Percentiles rank a stretch among this genome's conserved stretches.
Conservation (phyloP, 352 stramenopile genomes). For the Globisporangium echinulatum region DNA sequence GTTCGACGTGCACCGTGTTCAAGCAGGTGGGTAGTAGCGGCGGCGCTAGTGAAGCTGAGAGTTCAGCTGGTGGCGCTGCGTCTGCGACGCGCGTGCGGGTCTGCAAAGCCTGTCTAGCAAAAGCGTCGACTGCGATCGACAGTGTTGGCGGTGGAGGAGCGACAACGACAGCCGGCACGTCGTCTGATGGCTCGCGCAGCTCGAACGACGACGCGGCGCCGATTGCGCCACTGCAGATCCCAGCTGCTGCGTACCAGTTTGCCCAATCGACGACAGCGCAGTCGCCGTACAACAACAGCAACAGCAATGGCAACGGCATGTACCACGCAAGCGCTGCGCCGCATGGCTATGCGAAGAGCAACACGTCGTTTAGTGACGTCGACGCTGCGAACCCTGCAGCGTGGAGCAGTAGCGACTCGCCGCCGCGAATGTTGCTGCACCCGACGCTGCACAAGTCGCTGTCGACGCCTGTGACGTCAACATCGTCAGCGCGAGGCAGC, state of each 20-base stretch:
- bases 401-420: neutral
- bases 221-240: constrained; percentile 4
- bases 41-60: constrained; percentile 7
- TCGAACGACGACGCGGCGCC: constrained; percentile 14
- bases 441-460: constrained; percentile 15
- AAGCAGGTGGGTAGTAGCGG: constrained; percentile 62
- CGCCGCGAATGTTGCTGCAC: constrained; percentile 6
- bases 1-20: constrained; percentile 68
- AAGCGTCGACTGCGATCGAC: constrained; percentile 27
- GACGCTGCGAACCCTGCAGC: constrained; percentile 24
- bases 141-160: neutral
- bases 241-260: neutral
- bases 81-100: constrained; percentile 53
- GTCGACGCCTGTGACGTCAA: constrained; percentile 25
- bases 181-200: constrained; percentile 34
- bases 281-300: constrained; percentile 4
- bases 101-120: constrained; percentile 73
- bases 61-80: too few relatives aligned
- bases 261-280: neutral
- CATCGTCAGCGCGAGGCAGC: constrained; percentile 8
- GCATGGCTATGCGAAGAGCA: constrained; percentile 18
- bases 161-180: constrained; percentile 8
- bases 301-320: too few relatives aligned
- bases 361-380: constrained; percentile 43
- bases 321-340: neutral